Evolutionary conservation across 805 yeast genomes (phyloP), one percentile per base, ranked within the genome.

Genomic region (Pichia cephalocereana): DNA sequence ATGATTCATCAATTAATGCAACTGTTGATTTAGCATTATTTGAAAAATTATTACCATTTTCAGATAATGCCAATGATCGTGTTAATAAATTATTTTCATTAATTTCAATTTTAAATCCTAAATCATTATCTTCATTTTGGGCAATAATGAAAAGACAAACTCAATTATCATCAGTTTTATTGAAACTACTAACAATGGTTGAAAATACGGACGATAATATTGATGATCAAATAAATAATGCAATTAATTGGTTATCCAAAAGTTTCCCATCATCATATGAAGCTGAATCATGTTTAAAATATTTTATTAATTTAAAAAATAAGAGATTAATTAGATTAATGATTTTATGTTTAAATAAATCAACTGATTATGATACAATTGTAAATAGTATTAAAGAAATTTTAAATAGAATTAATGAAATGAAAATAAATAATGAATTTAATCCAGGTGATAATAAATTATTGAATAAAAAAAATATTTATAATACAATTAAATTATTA

Each of bases 111-210:
- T 68, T 89, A 27, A 76, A 80, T 45, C 72, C 72, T 2, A 81
- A 79, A 52, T 75, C 90, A 0, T 71, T 71, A 52, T 70, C 76
- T 26, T 77, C 95, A 0, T 83, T 88, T 55, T 64, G 70, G 50
- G 91, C 96, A 0, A 76, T 86, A 37, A 74, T 77, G 45, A 76
- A 72, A 56, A 72, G 96, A 44, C 96, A 88, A 59, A 71, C 74
- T 44, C 82, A 82, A 53, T 62, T 77, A 28, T 66, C 84, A 2
- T 61, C 67, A 2, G 86, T 77, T 1, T 46, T 86, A 8, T 51
- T 54, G 2, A 76, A 76, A 49, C 72, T 75, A 46, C 49, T 83
- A 12, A 71, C 70, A 15, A 65, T 76, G 41, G 69, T 78, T 27
- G 83, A 80, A 47, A 40, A 19, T 14, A 61, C 69, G 28, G 68